phyloP scores from a whole-genome alignment of 306 rosid genomes.

The Fragaria iinumae region DNA sequence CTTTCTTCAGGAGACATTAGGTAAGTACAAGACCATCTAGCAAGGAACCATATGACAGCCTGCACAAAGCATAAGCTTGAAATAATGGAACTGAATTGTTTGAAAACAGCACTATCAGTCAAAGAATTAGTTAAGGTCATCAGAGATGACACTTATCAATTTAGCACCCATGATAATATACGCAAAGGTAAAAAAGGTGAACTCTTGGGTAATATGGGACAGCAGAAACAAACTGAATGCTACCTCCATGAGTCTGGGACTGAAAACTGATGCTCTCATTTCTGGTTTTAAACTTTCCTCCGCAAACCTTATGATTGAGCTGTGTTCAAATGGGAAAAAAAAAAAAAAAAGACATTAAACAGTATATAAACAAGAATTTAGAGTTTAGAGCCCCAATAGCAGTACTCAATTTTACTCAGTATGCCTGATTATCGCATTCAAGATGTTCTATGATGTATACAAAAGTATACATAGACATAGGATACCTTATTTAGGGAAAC shows the following conservation, averaged over 20 bases:
- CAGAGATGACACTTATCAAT: neutral
- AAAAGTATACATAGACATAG: neutral
- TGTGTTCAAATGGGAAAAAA: conserved; percentile 35
- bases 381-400: neutral
- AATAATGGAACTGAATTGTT: conserved; percentile 15
- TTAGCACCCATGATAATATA: neutral
- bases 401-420: neutral
- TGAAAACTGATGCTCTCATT: conserved; percentile 75
- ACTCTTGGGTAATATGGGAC: conserved; percentile 1
- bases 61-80: conserved; percentile 41
- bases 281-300: conserved; percentile 79
- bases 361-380: neutral
- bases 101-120: neutral
- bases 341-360: neutral
- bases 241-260: conserved; percentile 99
- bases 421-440: neutral
- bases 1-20: conserved; percentile 71
- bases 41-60: conserved; percentile 95
- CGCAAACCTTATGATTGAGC: conserved; percentile 84
- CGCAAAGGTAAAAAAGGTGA: too few species aligned
- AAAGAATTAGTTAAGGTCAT: neutral
- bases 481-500: conserved; percentile 8
- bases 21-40: conserved; percentile 93
- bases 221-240: conserved; percentile 26
- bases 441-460: too few species aligned